A percentile compares a stretch with the other conserved stretches of the same genome.
These are phyloP conservation scores for Blastomyces parvus DNA, from an alignment of 2,329 filamentous ascomycete species.

Conservation along the genomic window DNA sequence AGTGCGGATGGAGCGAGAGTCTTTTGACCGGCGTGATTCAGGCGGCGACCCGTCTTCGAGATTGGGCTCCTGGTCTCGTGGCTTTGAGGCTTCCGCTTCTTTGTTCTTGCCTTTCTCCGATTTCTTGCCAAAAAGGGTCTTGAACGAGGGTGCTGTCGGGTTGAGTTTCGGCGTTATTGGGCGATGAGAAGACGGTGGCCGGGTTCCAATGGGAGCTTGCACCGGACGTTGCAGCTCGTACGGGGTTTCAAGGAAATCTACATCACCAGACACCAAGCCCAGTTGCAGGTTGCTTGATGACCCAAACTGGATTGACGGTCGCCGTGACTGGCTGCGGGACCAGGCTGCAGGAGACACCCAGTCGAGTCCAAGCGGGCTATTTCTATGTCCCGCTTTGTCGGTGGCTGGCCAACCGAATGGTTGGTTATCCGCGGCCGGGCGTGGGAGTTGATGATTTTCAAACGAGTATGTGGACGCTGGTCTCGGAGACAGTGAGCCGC, in stretches of 20 bases:
- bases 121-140: conserved; percentile 54
- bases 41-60: conserved; percentile 35
- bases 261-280: conserved; percentile 44
- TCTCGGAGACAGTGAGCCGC: conserved; percentile 37
- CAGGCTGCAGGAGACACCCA: conserved; percentile 51
- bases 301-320: conserved; percentile 69
- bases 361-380: conserved; percentile 44
- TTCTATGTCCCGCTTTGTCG: conserved; percentile 46
- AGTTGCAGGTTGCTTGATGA: conserved; percentile 56
- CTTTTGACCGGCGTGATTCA: conserved; percentile 36
- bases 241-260: conserved; percentile 39
- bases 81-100: conserved; percentile 20
- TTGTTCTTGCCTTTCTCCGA: conserved; percentile 30
- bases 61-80: conserved; percentile 23
- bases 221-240: conserved; percentile 44
- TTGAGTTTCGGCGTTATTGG: conserved; percentile 58
- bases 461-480: conserved; percentile 48
- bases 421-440: conserved; percentile 68
- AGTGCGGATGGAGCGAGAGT: conserved; percentile 37
- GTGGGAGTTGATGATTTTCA: conserved; percentile 49
- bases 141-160: conserved; percentile 81
- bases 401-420: conserved; percentile 59
- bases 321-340: conserved; percentile 67
- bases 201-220: conserved; percentile 68
- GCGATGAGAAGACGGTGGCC: conserved; percentile 52